Conservation (phyloP, 1,139 yeast genomes). For the Geotrichum europaeum region DNA sequence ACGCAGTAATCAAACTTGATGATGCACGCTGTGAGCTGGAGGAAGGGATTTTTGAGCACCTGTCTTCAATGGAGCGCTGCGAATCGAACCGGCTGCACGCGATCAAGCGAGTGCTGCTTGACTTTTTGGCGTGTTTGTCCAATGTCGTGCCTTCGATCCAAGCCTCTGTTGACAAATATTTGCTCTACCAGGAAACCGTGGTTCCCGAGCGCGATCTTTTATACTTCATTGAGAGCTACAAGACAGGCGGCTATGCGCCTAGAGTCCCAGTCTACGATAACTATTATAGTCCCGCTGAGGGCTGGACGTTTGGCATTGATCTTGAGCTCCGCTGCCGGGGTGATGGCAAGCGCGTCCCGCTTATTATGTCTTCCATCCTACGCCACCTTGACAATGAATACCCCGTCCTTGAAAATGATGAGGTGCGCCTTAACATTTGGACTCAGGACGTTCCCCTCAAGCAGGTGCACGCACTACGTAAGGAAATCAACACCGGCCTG, state of each 20-base stretch:
- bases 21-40: constrained; percentile 66
- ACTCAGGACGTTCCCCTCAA: constrained; percentile 57
- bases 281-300: constrained; percentile 64
- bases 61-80: constrained; percentile 74
- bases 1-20: constrained; percentile 56
- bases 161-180: constrained; percentile 53
- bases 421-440: constrained; percentile 67
- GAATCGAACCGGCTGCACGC: constrained; percentile 75
- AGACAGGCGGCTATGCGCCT: constrained; percentile 74
- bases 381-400: constrained; percentile 65
- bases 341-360: constrained; percentile 72
- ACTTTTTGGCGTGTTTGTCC: constrained; percentile 57
- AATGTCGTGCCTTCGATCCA: constrained; percentile 43
- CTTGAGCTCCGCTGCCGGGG: constrained; percentile 64
- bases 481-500: constrained; percentile 45
- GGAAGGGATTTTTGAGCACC: constrained; percentile 66
- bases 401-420: constrained; percentile 65
- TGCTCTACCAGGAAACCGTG: constrained; percentile 61
- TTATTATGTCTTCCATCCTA: constrained; percentile 57
- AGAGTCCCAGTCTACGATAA: constrained; percentile 71
- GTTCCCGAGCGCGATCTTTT: constrained; percentile 66
- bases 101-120: constrained; percentile 67
- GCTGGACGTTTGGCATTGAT: constrained; percentile 75
- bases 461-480: constrained; percentile 58
- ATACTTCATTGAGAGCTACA: constrained; percentile 59